These are phyloP conservation scores for Taxillus chinensis DNA, from an alignment of 164 flowering plant species.

Conservation along the genomic window DNA sequence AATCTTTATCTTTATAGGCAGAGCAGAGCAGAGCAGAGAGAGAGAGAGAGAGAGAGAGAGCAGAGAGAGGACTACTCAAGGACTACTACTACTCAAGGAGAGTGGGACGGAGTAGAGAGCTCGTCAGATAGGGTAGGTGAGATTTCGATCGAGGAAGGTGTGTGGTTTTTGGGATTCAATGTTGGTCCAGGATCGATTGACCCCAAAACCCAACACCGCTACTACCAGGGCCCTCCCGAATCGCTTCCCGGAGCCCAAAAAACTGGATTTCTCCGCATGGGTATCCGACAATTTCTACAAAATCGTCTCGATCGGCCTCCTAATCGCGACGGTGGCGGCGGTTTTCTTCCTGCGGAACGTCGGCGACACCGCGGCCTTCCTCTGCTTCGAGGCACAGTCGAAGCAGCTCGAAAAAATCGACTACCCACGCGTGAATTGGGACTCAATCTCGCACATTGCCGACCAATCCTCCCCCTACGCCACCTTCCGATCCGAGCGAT, in stretches of 20 bases:
- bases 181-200: conserved; percentile 71
- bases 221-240: conserved; percentile 16
- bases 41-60: too few relatives aligned
- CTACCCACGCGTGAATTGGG: conserved; percentile 47
- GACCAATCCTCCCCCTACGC: conserved; percentile 53
- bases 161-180: conserved; percentile 19
- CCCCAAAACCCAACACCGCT: conserved; percentile 29
- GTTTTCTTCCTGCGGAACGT: conserved; percentile 68
- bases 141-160: neutral
- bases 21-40: too few relatives aligned
- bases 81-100: too few relatives aligned
- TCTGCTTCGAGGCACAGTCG: conserved; percentile 49
- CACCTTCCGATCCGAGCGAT: conserved; percentile 60
- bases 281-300: conserved; percentile 64
- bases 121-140: neutral
- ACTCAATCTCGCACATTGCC: conserved; percentile 27
- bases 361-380: conserved; percentile 62
- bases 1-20: neutral
- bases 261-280: conserved; percentile 78
- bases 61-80: too few relatives aligned
- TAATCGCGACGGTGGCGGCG: conserved; percentile 52
- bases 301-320: conserved; percentile 32
- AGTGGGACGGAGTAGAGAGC: neutral
- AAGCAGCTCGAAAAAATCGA: conserved; percentile 24
- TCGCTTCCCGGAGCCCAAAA: conserved; percentile 40